Percentiles rank a stretch among this genome's conserved stretches.
phyloP scores from a whole-genome alignment of 2,329 filamentous ascomycete species.

The Emmonsiellopsis sp. region DNA sequence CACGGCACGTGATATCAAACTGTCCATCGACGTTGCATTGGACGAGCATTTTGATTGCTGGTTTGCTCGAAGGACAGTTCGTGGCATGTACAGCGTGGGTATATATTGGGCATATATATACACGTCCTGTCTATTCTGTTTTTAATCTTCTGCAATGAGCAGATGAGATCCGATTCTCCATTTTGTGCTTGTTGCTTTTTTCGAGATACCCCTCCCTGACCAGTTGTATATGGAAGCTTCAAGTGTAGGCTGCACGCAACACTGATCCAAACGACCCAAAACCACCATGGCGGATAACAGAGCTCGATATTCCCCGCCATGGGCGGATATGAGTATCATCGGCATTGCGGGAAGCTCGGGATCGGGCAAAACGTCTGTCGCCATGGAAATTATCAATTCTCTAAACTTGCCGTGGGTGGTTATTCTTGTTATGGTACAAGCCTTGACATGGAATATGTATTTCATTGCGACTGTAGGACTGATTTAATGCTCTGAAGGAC shows the following conservation, averaged over 20 bases:
- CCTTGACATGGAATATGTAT: neutral
- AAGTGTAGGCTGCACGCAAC: too few relatives aligned
- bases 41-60: too few relatives aligned
- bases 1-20: too few relatives aligned
- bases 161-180: too few relatives aligned
- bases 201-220: too few relatives aligned
- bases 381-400: constrained; percentile 79
- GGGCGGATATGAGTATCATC: constrained; percentile 94
- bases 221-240: too few relatives aligned
- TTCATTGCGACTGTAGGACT: constrained; percentile 12
- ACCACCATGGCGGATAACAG: neutral
- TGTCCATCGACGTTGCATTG: neutral
- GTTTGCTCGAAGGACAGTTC: too few relatives aligned
- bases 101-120: too few relatives aligned
- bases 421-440: constrained; percentile 80
- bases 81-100: too few relatives aligned
- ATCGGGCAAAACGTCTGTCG: constrained; percentile 89
- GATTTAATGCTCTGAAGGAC: constrained; percentile 50
- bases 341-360: constrained; percentile 92
- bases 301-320: constrained; percentile 83
- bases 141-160: too few relatives aligned
- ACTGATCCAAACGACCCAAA: neutral
- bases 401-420: constrained; percentile 96
- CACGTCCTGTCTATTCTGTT: too few relatives aligned
- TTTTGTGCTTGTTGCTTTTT: too few relatives aligned